These are phyloP conservation scores for Chlamydomonas sphaeroides DNA, from an alignment of 139 green algal genomes.

Conservation along the genomic window DNA sequence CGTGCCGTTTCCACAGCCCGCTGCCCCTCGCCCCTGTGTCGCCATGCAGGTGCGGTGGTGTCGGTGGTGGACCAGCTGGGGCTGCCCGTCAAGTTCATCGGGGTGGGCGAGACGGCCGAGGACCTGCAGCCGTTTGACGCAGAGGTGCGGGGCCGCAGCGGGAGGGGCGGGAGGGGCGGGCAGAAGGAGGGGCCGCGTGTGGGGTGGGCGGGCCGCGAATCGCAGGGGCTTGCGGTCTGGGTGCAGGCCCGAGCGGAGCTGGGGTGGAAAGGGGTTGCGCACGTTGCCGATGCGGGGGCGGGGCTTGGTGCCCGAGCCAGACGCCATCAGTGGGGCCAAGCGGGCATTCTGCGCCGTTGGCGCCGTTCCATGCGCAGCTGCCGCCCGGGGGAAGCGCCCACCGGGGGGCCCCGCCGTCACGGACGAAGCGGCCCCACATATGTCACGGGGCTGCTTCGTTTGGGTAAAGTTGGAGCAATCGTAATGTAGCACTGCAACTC, in stretches of 20 bases:
- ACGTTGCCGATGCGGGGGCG: neutral
- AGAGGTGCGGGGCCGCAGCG: neutral
- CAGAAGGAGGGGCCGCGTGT: too few species aligned
- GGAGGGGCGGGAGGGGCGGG: too few species aligned
- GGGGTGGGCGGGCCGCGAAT: too few species aligned
- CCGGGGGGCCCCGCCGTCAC: too few species aligned
- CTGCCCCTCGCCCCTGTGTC: neutral
- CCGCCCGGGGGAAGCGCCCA: too few species aligned
- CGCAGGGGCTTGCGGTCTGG: too few species aligned
- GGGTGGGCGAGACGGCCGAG: slow-evolving; percentile 92
- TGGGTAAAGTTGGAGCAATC: neutral
- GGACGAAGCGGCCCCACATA: neutral
- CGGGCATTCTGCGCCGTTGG: too few species aligned
- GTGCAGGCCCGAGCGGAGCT: too few species aligned
- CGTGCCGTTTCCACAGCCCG: neutral
- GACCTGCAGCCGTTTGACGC: slow-evolving; percentile 97
- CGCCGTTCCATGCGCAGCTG: too few species aligned
- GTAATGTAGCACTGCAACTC: neutral
- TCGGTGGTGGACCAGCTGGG: slow-evolving; percentile 94
- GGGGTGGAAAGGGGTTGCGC: neutral
- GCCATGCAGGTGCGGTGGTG: slow-evolving; percentile 65
- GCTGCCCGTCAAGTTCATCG: slow-evolving; percentile 97
- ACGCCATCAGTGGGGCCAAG: too few species aligned
- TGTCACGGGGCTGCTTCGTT: neutral
- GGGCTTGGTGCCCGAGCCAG: too few species aligned